These are phyloP conservation scores for Chaetomium cochliodes DNA, from an alignment of 495 filamentous ascomycete species.

Conservation along the genomic window DNA sequence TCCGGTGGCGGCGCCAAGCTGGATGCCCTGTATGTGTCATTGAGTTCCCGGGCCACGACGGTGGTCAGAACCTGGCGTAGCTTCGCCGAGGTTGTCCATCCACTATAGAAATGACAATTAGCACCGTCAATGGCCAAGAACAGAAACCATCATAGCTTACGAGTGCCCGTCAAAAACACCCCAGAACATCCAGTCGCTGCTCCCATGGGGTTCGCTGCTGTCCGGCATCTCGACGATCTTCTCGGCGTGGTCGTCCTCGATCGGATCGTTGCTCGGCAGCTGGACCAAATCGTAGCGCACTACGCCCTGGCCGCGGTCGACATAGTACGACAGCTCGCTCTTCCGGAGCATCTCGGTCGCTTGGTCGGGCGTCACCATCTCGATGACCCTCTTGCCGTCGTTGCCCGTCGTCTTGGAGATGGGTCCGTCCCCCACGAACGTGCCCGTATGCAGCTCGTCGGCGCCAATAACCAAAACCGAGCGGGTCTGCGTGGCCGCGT, in stretches of 20 bases:
- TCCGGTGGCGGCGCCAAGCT: conserved; percentile 63
- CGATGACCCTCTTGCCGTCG: conserved; percentile 77
- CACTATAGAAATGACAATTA: conserved; percentile 51
- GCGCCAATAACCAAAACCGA: conserved; percentile 73
- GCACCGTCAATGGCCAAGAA: neutral
- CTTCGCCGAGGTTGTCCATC: conserved; percentile 98
- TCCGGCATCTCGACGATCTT: conserved; percentile 87
- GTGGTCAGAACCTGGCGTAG: conserved; percentile 86
- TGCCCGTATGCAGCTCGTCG: conserved; percentile 79
- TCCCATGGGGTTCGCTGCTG: conserved; percentile 47
- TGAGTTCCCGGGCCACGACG: conserved; percentile 92
- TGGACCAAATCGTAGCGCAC: conserved; percentile 95
- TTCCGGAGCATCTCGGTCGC: conserved; percentile 83
- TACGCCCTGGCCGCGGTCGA: conserved; percentile 87
- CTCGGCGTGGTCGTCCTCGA: conserved; percentile 97
- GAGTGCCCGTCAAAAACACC: conserved; percentile 97
- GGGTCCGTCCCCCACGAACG: conserved; percentile 75
- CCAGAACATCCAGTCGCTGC: conserved; percentile 99
- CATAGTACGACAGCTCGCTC: conserved; percentile 86
- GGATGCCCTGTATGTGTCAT: conserved; percentile 82
- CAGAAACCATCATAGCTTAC: conserved; percentile 48
- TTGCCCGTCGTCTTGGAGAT: conserved; percentile 80
- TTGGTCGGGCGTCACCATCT: conserved; percentile 96
- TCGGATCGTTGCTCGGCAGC: conserved; percentile 92
- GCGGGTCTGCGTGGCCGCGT: conserved; percentile 35